A percentile compares a stretch with the other conserved stretches of the same genome.
Conservation (phyloP, 192 early-diverging fungal genomes). For the Coemansia sp. region DNA sequence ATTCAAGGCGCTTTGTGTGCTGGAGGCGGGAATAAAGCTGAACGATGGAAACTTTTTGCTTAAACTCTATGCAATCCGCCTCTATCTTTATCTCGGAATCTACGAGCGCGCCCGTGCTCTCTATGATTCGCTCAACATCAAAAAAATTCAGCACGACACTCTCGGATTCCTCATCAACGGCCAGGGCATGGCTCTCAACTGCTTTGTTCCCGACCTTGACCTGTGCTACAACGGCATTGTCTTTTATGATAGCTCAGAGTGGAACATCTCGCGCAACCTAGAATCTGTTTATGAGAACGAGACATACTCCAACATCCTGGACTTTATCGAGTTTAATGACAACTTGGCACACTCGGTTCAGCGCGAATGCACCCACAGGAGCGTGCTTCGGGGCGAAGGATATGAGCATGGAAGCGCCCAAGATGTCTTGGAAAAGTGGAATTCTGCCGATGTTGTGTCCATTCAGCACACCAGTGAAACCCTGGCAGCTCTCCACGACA, state of each 20-base stretch:
- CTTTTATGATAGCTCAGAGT: conserved; percentile 74
- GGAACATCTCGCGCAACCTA: conserved; percentile 85
- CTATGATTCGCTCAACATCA: conserved; percentile 75
- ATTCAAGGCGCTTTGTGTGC: conserved; percentile 54
- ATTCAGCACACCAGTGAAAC: conserved; percentile 56
- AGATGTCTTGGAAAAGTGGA: conserved; percentile 54
- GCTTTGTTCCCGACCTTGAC: conserved; percentile 42
- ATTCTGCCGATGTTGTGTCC: conserved; percentile 54
- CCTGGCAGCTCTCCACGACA: conserved; percentile 51
- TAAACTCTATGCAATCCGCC: conserved; percentile 78
- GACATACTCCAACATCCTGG: conserved; percentile 86
- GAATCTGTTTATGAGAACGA: conserved; percentile 77
- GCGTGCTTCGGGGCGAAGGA: conserved; percentile 63
- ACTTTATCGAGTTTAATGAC: conserved; percentile 79
- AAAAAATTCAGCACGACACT: conserved; percentile 90
- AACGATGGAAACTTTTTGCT: conserved; percentile 83
- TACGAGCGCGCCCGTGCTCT: conserved; percentile 58
- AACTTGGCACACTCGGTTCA: conserved; percentile 73
- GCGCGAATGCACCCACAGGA: conserved; percentile 61
- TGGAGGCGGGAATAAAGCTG: conserved; percentile 70
- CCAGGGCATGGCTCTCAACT: conserved; percentile 31
- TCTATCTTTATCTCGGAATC: conserved; percentile 70
- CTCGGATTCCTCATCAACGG: conserved; percentile 56
- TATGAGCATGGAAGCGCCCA: conserved; percentile 49
- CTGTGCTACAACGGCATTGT: conserved; percentile 59